These are phyloP conservation scores for Chlorophyllum brunneum DNA, from an alignment of 768 basidiomycete species.

Conservation along the genomic window DNA sequence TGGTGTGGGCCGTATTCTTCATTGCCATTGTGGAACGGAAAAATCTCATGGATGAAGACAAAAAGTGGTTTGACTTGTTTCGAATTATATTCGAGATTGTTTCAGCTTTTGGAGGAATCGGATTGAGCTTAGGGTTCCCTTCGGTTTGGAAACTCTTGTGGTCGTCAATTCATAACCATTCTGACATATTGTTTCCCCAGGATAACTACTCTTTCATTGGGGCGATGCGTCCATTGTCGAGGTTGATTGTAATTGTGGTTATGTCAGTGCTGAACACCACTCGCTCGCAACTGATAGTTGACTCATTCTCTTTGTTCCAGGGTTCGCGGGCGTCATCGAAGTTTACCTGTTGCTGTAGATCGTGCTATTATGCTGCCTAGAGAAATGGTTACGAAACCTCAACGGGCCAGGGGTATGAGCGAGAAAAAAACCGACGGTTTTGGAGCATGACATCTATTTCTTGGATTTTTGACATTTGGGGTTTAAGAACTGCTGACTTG, in stretches of 20 bases:
- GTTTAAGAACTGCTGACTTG: not conserved
- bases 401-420: not conserved
- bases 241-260: slow-evolving; percentile 65
- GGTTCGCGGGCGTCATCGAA: slow-evolving; percentile 71
- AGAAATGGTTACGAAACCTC: slow-evolving; percentile 23
- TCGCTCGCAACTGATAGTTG: not conserved
- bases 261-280: slow-evolving; percentile 41
- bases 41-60: slow-evolving; percentile 48
- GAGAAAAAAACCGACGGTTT: not conserved
- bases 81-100: slow-evolving; percentile 60
- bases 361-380: slow-evolving; percentile 43
- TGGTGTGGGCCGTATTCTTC: slow-evolving; percentile 67
- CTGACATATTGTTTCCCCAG: slow-evolving; percentile 18
- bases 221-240: slow-evolving; percentile 59
- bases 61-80: slow-evolving; percentile 63
- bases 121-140: slow-evolving; percentile 61
- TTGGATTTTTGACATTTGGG: not conserved
- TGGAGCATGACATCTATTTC: not conserved
- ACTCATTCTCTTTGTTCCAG: slow-evolving; percentile 19
- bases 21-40: slow-evolving; percentile 69
- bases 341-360: slow-evolving; percentile 65
- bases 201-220: slow-evolving; percentile 64
- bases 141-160: slow-evolving; percentile 28
- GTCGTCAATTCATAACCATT: no score
- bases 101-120: slow-evolving; percentile 67